Percentiles rank a stretch among this genome's conserved stretches.
These are phyloP conservation scores for Sporothrix pallida DNA, from an alignment of 2,329 filamentous ascomycete genomes.

Conservation along the genomic window DNA sequence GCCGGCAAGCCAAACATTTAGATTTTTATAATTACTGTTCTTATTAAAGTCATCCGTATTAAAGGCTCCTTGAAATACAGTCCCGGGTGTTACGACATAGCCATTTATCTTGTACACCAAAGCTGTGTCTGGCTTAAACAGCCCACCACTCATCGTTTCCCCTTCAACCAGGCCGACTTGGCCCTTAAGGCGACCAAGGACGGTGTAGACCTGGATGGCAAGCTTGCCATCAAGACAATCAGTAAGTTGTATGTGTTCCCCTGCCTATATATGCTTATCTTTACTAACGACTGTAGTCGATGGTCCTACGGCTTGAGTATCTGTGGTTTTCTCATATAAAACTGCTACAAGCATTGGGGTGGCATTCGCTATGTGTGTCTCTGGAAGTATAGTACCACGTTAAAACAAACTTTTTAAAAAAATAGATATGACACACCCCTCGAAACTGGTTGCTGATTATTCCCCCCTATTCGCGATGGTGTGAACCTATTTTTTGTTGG, in stretches of 20 bases:
- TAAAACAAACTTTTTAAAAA: neutral
- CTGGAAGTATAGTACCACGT: neutral
- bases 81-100: neutral
- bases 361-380: neutral
- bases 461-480: neutral
- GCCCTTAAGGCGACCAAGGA: constrained; percentile 4
- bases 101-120: neutral
- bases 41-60: neutral
- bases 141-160: neutral
- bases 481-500: constrained; percentile 34
- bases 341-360: neutral
- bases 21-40: neutral
- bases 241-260: neutral
- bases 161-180: constrained; percentile 2
- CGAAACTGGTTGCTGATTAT: neutral
- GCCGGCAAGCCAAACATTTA: neutral
- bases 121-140: neutral
- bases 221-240: constrained; percentile 5
- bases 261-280: neutral
- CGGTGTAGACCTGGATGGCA: neutral
- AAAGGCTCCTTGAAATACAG: neutral
- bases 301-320: neutral
- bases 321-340: neutral
- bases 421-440: neutral
- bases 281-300: neutral